Base-by-base conservation (phyloP, 495 filamentous ascomycete species). In the Melanomma pulvis-pyrius region DNA sequence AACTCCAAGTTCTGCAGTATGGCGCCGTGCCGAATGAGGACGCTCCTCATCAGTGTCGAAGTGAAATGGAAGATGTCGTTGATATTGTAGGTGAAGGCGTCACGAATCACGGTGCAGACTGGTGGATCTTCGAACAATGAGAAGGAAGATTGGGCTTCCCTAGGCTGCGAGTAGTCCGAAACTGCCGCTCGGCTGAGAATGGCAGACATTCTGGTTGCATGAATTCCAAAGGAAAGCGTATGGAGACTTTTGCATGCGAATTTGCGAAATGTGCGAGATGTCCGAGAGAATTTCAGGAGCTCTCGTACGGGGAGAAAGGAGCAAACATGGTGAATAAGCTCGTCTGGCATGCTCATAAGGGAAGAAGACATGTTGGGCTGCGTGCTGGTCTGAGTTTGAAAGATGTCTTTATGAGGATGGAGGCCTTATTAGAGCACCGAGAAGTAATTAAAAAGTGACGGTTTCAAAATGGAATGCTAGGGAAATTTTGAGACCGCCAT, bases 21-120 rank as follows among this genome's bases (percentile, higher is more conserved):
- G 52, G 21, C 25, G 21, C 56, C 53, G 36, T 74, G 68, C 11
- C 72, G 62, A 21, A 87, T 7, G 7, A 74, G 29, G 24, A 74
- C 47, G 51, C 51, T 62, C 2, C 32, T 44, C 8, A 53, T 66
- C 9, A 74, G 59, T 68, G 48, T 74, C 70, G 60, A 72, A 25
- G 29, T 21, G 15, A 70, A 52, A 5, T 73, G 59, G 0, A 56
- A 64, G 29, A 24, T 22, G 53, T 46, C 48, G 39, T 56, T 47
- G 39, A 44, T n/a, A n/a, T n/a, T n/a, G 32, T 60, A 67, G 2
- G 22, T 41, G 19, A 60, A 34, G 6, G 70, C 58, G 41, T 64
- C 51, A n/a, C 70, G 70, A 24, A 74, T 69, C 15, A 71, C 8
- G 15, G 73, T 51, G 2, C 63, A 65, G 21, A 71, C 64, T 12